Conservation (phyloP, 2,329 filamentous ascomycete genomes). For the Amylocarpus encephaloides region DNA sequence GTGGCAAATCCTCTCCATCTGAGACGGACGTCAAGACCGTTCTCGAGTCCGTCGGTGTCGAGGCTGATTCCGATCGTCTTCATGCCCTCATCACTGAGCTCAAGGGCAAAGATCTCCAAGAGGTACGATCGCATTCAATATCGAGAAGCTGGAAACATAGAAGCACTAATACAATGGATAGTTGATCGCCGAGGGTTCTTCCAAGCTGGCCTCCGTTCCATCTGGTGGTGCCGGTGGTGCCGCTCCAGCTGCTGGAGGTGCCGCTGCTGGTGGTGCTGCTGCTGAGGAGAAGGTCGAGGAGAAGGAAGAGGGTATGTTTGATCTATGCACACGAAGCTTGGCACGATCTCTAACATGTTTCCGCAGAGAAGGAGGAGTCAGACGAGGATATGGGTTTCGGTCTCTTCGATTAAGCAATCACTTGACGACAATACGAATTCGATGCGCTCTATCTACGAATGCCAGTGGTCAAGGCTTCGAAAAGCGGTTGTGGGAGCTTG, state of each 20-base stretch:
- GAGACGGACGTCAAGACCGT: constrained; percentile 81
- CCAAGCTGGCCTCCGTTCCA: constrained; percentile 97
- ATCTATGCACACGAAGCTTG: background rate
- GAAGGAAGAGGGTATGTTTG: constrained; percentile 76
- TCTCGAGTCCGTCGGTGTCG: constrained; percentile 89
- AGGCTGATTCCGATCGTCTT: constrained; percentile 84
- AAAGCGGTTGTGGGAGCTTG: constrained; percentile 28
- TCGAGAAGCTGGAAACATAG: background rate
- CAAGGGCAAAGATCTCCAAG: constrained; percentile 84
- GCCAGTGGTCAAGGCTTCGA: constrained; percentile 22
- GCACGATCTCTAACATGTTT: constrained; percentile 21
- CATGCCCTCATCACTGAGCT: constrained; percentile 84
- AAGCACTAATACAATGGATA: constrained; percentile 37
- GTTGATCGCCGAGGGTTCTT: constrained; percentile 84
- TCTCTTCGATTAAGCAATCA: constrained; percentile 62
- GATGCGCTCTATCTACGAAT: constrained; percentile 21
- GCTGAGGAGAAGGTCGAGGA: constrained; percentile 63
- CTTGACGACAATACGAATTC: constrained; percentile 18
- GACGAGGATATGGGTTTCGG: constrained; percentile 73
- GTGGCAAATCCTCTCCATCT: constrained; percentile 84
- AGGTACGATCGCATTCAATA: constrained; percentile 50
- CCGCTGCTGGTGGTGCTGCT: constrained; percentile 58
- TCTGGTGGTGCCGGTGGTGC: constrained; percentile 77
- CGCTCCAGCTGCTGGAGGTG: constrained; percentile 60
- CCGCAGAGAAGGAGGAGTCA: constrained; percentile 58